Base-by-base conservation (phyloP, 139 green algal genomes). In the Ettlia oleoabundans region DNA sequence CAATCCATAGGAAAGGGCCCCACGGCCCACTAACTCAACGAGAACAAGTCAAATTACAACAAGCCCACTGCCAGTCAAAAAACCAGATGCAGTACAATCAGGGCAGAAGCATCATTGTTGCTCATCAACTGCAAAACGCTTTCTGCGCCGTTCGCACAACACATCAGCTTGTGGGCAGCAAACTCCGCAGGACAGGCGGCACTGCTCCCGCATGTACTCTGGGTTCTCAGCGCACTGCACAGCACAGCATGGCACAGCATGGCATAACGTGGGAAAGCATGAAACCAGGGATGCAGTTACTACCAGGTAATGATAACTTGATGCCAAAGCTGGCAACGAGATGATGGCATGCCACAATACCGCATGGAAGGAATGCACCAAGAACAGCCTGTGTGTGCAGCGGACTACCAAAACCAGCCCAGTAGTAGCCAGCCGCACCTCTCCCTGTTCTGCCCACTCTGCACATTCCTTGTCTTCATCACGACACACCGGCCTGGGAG, bases 91-190 rank as follows among this genome's bases (percentile, higher is more conserved):
- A n/a, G n/a, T n/a, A n/a, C n/a, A n/a, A n/a, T n/a, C n/a, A n/a
- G n/a, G 3, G 62, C 10, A 8, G 62, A 7, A 62, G 26, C 3
- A 1, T 1, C 6, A 5, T 30, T 35, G 47, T 28, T 10, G n/a
- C 1, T 67, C 22, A 2, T 65, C 26, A 2, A 24, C 4, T 0
- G 37, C 15, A 6, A 37, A 8, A 0, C 73, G 73, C 61, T 47
- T 74, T 0, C 62, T 33, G 33, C 37, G 65, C 64, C 78, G 64
- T 65, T 83, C 65, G 37, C 78, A 83, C 4, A 83, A 65, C 35
- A 83, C 78, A 42, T 83, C 78, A 3, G 69, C 76, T 26, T 43
- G 33, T 2, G 38, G 78, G 78, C 78, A 83, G 78, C 78, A 83
- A 26, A 64, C 37, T 7, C 43, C 47, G 51, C 78, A 83, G 30